A percentile compares a stretch with the other conserved stretches of the same genome.
phyloP scores from a whole-genome alignment of 192 early-diverging fungal genomes.

The Coemansia biformis region DNA sequence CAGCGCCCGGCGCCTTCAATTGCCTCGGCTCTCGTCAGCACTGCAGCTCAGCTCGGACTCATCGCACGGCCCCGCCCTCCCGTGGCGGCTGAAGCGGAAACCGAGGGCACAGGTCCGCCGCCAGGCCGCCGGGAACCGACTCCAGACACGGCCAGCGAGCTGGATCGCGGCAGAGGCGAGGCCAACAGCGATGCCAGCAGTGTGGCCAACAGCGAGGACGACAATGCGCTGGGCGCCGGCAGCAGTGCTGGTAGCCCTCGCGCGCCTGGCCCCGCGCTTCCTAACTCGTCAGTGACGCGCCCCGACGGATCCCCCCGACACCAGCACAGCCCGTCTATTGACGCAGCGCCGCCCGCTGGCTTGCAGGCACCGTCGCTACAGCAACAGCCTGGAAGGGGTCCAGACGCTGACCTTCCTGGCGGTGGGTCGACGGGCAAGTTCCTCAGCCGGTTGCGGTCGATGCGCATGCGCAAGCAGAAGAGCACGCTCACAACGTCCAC shows the following conservation, averaged over 20 bases:
- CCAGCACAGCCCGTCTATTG: conserved; percentile 34
- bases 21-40: not conserved
- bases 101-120: too few relatives aligned
- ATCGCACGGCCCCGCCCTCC: not conserved
- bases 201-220: not conserved
- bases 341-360: conserved; percentile 12
- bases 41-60: not conserved
- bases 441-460: conserved; percentile 37
- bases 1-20: not conserved
- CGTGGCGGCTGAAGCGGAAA: not conserved
- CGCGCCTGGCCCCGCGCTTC: too few relatives aligned
- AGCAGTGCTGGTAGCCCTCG: too few relatives aligned
- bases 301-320: not conserved
- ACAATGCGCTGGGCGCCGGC: not conserved
- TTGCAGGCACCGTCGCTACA: conserved; percentile 11
- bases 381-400: conserved; percentile 11
- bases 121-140: too few relatives aligned
- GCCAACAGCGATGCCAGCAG: too few relatives aligned
- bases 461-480: conserved; percentile 47
- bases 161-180: not conserved
- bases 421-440: conserved; percentile 38
- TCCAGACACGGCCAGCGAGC: not conserved
- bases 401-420: conserved; percentile 33
- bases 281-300: too few relatives aligned
- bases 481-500: conserved; percentile 10